These are phyloP conservation scores for Pleurotus platypus DNA, from an alignment of 768 basidiomycete genomes.

Conservation along the genomic window DNA sequence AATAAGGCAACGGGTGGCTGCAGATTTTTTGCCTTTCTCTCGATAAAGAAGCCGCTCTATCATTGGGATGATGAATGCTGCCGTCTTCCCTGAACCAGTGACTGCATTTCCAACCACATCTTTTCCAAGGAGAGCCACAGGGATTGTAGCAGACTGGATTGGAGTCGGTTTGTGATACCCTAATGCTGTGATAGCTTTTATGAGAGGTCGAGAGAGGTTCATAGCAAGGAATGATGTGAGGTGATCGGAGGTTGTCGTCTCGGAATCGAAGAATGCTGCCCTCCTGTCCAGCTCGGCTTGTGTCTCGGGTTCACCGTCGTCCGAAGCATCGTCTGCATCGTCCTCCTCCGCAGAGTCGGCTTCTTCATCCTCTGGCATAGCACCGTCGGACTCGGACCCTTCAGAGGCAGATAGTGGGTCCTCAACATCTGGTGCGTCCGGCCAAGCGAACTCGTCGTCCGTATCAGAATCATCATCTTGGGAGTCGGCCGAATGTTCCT, in stretches of 20 bases:
- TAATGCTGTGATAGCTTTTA: slow-evolving; percentile 84
- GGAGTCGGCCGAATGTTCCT: slow-evolving; percentile 30
- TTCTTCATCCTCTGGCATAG: slow-evolving; percentile 11
- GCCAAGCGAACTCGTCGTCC: slow-evolving; percentile 29
- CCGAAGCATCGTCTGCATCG: slow-evolving; percentile 25
- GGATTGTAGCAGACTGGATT: slow-evolving; percentile 92
- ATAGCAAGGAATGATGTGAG: slow-evolving; percentile 85
- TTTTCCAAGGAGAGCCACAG: slow-evolving; percentile 89
- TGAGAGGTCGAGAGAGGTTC: slow-evolving; percentile 92
- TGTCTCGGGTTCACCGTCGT: slow-evolving; percentile 50
- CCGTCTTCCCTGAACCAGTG: slow-evolving; percentile 98
- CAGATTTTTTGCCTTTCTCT: slow-evolving; percentile 83
- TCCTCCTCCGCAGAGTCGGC: slow-evolving; percentile 13
- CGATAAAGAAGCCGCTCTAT: slow-evolving; percentile 90
- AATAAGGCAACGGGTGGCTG: slow-evolving; percentile 85
- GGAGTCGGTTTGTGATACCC: slow-evolving; percentile 87
- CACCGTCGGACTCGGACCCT: slow-evolving; percentile 25
- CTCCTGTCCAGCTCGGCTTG: slow-evolving; percentile 75
- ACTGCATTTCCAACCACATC: slow-evolving; percentile 95
- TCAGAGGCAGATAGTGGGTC: slow-evolving; percentile 40
- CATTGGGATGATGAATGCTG: slow-evolving; percentile 94
- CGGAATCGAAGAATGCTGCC: slow-evolving; percentile 82
- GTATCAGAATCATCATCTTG: slow-evolving; percentile 27
- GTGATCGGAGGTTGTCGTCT: slow-evolving; percentile 40
- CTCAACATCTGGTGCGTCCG: slow-evolving; percentile 24